A percentile compares a stretch with the other conserved stretches of the same genome.
These are phyloP conservation scores for Paxillus ammoniavirescens DNA, from an alignment of 768 basidiomycete genomes.

Conservation along the genomic window DNA sequence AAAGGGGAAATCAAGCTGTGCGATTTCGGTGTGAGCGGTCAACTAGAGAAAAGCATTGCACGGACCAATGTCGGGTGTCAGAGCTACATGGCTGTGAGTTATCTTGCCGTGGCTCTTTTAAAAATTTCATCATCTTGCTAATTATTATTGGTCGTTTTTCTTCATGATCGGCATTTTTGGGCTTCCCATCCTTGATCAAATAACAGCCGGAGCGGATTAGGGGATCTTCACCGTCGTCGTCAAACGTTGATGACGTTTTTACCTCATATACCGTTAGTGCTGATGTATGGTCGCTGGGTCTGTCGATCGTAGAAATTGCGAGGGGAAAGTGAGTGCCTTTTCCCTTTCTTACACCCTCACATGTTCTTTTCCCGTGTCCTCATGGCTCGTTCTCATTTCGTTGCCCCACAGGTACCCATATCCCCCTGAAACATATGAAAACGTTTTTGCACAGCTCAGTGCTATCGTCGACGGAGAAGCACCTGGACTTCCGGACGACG, in stretches of 20 bases:
- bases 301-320: constrained; percentile 91
- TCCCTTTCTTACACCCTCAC: neutral
- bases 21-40: constrained; percentile 98
- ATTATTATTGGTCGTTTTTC: neutral
- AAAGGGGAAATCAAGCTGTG: constrained; percentile 92
- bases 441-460: constrained; percentile 95
- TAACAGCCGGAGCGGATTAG: constrained; percentile 91
- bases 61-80: constrained; percentile 99
- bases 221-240: constrained; percentile 64
- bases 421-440: constrained; percentile 94
- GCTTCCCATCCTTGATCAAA: neutral
- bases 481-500: constrained; percentile 72
- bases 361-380: neutral
- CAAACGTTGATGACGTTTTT: constrained; percentile 31
- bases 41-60: constrained; percentile 92
- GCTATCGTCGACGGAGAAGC: constrained; percentile 96
- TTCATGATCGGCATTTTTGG: neutral
- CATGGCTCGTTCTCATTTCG: constrained; percentile 1
- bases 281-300: constrained; percentile 96
- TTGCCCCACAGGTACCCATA: constrained; percentile 68
- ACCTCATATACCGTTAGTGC: constrained; percentile 89
- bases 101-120: neutral
- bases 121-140: neutral
- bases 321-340: constrained; percentile 50
- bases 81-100: constrained; percentile 93